Evolutionary conservation across 2,329 filamentous ascomycete genomes (phyloP).

Genomic region (Paraconiothyrium brasiliense): DNA sequence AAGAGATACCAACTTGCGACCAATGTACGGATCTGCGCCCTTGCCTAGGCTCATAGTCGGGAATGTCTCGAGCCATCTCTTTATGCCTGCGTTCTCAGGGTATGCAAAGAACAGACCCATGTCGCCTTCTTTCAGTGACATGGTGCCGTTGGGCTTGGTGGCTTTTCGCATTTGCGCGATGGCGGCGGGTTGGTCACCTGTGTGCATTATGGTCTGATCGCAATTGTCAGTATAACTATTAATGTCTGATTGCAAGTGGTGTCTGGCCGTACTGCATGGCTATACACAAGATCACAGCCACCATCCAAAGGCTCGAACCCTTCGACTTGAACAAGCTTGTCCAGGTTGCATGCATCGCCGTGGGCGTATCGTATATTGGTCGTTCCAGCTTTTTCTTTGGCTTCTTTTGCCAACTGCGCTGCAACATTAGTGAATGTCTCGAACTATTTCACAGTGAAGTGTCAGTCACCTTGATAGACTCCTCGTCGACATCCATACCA

Average conservation of each 20-base stretch:
- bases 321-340: background rate
- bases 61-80: constrained; percentile 9
- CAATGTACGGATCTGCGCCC: constrained; percentile 9
- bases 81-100: constrained; percentile 7
- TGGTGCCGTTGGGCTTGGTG: background rate
- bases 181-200: constrained; percentile 2
- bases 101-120: constrained; percentile 11
- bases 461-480: constrained; percentile 1
- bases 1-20: constrained; percentile 10
- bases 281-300: constrained; percentile 6
- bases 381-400: constrained; percentile 2
- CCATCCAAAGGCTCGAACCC: constrained; percentile 6
- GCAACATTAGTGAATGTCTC: background rate
- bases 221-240: background rate
- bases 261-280: background rate
- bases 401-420: constrained; percentile 4
- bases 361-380: constrained; percentile 5
- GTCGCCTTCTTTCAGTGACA: constrained; percentile 6
- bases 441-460: background rate
- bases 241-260: background rate
- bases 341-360: constrained; percentile 5
- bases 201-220: constrained; percentile 7
- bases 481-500: constrained; percentile 10
- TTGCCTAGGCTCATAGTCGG: constrained; percentile 1
- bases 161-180: constrained; percentile 1